Percentiles rank a stretch among this genome's conserved stretches.
These are phyloP conservation scores for Tetrahymena thermophila DNA, from an alignment of 73 alveolate species.

Conservation along the genomic window DNA sequence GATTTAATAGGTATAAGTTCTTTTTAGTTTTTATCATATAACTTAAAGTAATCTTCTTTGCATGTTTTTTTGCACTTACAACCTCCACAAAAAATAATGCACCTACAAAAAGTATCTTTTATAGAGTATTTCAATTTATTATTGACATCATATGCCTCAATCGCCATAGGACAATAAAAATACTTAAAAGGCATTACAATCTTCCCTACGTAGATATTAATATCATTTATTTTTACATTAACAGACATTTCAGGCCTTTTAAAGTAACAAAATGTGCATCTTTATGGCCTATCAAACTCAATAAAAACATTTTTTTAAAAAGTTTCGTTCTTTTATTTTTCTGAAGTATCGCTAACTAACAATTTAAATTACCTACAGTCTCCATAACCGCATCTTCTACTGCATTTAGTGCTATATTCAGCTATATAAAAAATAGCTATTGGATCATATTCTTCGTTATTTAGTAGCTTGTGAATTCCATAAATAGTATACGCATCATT, in stretches of 20 bases:
- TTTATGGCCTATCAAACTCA: neutral
- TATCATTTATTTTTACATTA: neutral
- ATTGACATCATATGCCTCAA: neutral
- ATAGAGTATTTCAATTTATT: neutral
- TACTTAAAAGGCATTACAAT: neutral
- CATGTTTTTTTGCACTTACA: neutral
- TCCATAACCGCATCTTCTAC: neutral
- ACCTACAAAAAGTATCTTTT: neutral
- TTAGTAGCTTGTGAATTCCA: too few relatives aligned
- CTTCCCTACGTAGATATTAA: neutral
- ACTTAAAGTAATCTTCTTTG: neutral
- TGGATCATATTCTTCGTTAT: neutral
- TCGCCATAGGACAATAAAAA: neutral
- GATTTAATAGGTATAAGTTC: neutral
- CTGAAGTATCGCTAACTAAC: neutral
- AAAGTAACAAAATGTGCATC: neutral
- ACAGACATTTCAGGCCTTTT: neutral
- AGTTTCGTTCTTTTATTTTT: neutral
- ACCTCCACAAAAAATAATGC: neutral
- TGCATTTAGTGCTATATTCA: neutral
- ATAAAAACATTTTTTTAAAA: neutral
- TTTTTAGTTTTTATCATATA: neutral
- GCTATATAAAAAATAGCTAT: neutral
- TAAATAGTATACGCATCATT: too few relatives aligned
- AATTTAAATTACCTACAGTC: neutral